Evolutionary conservation across 2,329 filamentous ascomycete species (phyloP), one percentile per base, ranked within the genome.

Genomic region (Beauveria bassiana): DNA sequence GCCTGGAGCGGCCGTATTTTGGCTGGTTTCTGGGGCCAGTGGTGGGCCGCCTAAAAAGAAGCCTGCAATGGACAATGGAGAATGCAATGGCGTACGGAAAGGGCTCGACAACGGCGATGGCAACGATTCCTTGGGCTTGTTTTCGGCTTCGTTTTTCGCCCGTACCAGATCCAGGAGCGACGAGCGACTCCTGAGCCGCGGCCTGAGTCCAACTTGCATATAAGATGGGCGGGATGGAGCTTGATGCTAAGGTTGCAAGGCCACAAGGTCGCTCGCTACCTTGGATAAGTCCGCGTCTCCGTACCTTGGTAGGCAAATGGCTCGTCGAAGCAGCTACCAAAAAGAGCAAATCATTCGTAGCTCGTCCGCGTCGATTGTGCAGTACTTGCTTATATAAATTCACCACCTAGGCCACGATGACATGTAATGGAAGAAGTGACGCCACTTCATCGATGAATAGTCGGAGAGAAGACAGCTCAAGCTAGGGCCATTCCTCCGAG

Each of bases 151-250:
- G 62, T 52, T 62, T 53, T 58, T 34, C 26, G 57, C 47, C 47
- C 62, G 62, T 28, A 63, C 52, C 34, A 63, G 53, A 61, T 63
- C 62, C 42, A 63, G 42, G 38, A 63, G 53, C 8, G 62, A 63
- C 52, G 62, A 63, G 52, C 62, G 62, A 57, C 52, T 38, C 62
- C 62, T 60, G 40, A 63, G 62, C 57, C 62, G 57, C 31, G 62
- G 62, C 38, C 62, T 51, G 40, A 63, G 53, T 53, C 62, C 62
- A 54, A 63, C 52, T 63, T 63, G 62, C 62, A 63, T 63, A 60
- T 54, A 63, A 46, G 31, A 45, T 22, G 60, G 22, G 20, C 24
- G 46, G 22, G 31, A 20, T 28, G 52, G 20, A 47, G 60, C 53
- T 46, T 43, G n/a, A 20, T 38, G 58, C 38, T 49, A n/a, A 52